phyloP scores from a whole-genome alignment of 2,329 filamentous ascomycete genomes.

The Neofusicoccum parvum region DNA sequence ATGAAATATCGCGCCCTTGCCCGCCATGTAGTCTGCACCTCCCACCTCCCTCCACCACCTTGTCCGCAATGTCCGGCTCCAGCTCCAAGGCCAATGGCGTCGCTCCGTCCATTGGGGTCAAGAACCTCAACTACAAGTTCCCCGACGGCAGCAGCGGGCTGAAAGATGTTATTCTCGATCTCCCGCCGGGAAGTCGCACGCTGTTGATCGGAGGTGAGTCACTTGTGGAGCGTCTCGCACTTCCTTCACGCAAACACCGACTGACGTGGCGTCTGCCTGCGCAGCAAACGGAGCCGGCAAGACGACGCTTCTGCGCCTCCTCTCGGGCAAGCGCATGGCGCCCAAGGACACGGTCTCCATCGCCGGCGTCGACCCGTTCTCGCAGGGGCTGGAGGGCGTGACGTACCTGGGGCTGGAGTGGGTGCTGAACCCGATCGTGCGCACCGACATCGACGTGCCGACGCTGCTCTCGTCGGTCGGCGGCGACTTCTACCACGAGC shows the following conservation, averaged over 20 bases:
- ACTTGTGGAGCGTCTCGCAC: not conserved
- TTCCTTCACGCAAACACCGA: not conserved
- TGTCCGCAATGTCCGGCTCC: not conserved
- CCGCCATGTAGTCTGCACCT: not conserved
- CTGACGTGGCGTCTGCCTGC: slow-evolving; percentile 15
- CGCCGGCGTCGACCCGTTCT: slow-evolving; percentile 87
- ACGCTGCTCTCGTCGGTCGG: slow-evolving; percentile 85
- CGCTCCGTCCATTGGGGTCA: slow-evolving; percentile 62
- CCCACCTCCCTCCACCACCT: not conserved
- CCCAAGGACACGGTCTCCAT: slow-evolving; percentile 74
- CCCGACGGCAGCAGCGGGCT: slow-evolving; percentile 82
- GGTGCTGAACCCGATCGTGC: slow-evolving; percentile 96
- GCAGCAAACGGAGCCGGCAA: slow-evolving; percentile 92
- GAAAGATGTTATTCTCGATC: slow-evolving; percentile 68
- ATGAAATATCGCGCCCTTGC: not conserved
- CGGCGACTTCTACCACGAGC: slow-evolving; percentile 77
- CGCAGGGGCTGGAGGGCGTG: slow-evolving; percentile 84
- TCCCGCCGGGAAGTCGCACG: slow-evolving; percentile 83
- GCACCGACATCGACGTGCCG: slow-evolving; percentile 88
- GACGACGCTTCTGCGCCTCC: slow-evolving; percentile 90
- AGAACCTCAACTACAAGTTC: slow-evolving; percentile 83
- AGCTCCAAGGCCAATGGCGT: slow-evolving; percentile 5
- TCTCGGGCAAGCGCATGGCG: slow-evolving; percentile 92
- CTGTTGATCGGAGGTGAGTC: slow-evolving; percentile 79
- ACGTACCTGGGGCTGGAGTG: slow-evolving; percentile 97